Percentiles rank a stretch among this genome's conserved stretches.
Conservation (phyloP, 2,329 filamentous ascomycete genomes). For the Incumbomyces lentus region DNA sequence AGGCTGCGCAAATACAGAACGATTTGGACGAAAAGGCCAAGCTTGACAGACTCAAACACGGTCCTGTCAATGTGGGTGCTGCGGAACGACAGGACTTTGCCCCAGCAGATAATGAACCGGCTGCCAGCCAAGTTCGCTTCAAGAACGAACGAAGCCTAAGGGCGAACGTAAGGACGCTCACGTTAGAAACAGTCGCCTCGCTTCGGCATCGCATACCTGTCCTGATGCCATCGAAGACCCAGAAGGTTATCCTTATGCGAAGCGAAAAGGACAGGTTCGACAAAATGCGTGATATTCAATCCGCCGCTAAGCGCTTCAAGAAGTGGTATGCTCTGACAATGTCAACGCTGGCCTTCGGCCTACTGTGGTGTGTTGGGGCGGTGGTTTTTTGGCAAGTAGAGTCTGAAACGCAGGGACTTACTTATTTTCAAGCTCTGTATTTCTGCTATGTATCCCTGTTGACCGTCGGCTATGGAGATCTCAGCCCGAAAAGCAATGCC, state of each 20-base stretch:
- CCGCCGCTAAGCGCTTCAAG: slow-evolving; percentile 51
- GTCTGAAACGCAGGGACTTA: slow-evolving; percentile 43
- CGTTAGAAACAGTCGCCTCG: background rate
- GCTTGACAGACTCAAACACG: slow-evolving; percentile 16
- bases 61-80: slow-evolving; percentile 27
- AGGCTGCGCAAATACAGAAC: slow-evolving; percentile 18
- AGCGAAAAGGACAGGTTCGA: slow-evolving; percentile 62
- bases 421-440: slow-evolving; percentile 73
- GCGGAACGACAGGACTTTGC: slow-evolving; percentile 8
- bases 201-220: background rate
- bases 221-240: slow-evolving; percentile 18
- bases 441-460: slow-evolving; percentile 75
- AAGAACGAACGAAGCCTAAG: background rate
- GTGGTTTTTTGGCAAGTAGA: slow-evolving; percentile 61
- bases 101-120: background rate
- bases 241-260: slow-evolving; percentile 47
- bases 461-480: slow-evolving; percentile 80
- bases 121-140: background rate
- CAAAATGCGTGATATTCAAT: slow-evolving; percentile 72
- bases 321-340: slow-evolving; percentile 64
- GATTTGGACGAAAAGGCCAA: slow-evolving; percentile 14
- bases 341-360: slow-evolving; percentile 57
- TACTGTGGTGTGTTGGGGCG: slow-evolving; percentile 74
- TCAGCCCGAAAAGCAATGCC: slow-evolving; percentile 63
- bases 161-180: background rate